Evolutionary conservation across 1,139 yeast species (phyloP).

Genomic region (Keqinozyma sinolaborantium): DNA sequence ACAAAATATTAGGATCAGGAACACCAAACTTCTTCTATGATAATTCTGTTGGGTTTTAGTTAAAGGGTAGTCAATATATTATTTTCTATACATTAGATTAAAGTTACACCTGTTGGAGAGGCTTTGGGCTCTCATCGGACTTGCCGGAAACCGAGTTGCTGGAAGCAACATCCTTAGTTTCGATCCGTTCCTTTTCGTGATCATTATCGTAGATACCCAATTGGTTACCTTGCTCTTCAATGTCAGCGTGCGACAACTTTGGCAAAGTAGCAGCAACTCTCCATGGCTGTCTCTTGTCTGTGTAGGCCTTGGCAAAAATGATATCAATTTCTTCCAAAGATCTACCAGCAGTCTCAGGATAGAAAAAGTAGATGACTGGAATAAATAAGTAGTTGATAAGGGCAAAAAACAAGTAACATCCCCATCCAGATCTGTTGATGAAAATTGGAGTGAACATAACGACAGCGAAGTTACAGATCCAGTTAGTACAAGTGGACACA

Average conservation of each 20-base stretch:
- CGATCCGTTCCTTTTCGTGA: slow-evolving; percentile 33
- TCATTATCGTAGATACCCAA: slow-evolving; percentile 45
- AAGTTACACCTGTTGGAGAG: slow-evolving; percentile 5
- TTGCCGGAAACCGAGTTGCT: slow-evolving; percentile 4
- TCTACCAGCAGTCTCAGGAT: slow-evolving; percentile 47
- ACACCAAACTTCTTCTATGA: slow-evolving; percentile 41
- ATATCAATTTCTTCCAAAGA: slow-evolving; percentile 42
- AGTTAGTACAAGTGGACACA: slow-evolving; percentile 41
- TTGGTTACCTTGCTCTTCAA: slow-evolving; percentile 45
- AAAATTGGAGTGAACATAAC: slow-evolving; percentile 44
- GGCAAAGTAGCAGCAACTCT: slow-evolving; percentile 49
- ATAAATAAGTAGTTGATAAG: slow-evolving; percentile 30
- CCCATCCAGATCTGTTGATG: slow-evolving; percentile 33
- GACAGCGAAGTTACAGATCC: slow-evolving; percentile 40
- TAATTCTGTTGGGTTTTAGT: slow-evolving; percentile 24
- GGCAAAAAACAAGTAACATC: slow-evolving; percentile 41
- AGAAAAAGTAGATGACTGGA: slow-evolving; percentile 40
- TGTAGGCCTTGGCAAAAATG: slow-evolving; percentile 42
- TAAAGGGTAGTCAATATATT: background rate
- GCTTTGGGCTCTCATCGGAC: slow-evolving; percentile 8
- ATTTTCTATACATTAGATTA: background rate
- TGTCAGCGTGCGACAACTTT: slow-evolving; percentile 36
- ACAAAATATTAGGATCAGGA: slow-evolving; percentile 10
- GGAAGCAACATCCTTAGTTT: slow-evolving; percentile 23
- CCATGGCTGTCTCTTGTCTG: slow-evolving; percentile 43